Percentiles rank a stretch among this genome's conserved stretches.
Evolutionary conservation across 1,284 basidiomycete genomes (phyloP).

Genomic region (Cryptococcus floricola): DNA sequence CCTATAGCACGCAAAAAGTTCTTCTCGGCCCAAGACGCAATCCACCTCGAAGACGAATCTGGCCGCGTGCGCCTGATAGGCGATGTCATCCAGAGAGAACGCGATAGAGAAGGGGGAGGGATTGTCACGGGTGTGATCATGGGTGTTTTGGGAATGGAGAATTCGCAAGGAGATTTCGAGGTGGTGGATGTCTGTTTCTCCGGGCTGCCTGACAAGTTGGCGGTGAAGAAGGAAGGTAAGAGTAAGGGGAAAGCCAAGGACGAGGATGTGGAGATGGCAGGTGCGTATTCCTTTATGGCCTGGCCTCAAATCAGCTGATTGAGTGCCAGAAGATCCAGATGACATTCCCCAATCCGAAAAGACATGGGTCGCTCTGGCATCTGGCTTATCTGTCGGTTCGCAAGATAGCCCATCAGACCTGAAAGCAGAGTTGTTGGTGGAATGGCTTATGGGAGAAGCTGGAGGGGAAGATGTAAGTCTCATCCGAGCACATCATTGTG

Average conservation of each 20-base stretch:
- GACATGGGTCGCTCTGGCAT: constrained; percentile 76
- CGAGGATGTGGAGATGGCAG: constrained; percentile 24
- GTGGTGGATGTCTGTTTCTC: constrained; percentile 84
- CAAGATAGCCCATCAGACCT: constrained; percentile 61
- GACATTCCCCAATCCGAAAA: constrained; percentile 18
- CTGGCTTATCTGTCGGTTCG: constrained; percentile 69
- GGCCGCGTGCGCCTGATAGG: constrained; percentile 87
- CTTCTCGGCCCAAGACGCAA: constrained; percentile 68
- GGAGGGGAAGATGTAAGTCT: constrained; percentile 59
- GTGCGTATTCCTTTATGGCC: constrained; percentile 3
- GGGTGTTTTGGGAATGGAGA: constrained; percentile 86
- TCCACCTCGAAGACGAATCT: constrained; percentile 93
- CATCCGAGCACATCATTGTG: background rate
- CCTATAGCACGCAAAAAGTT: constrained; percentile 72
- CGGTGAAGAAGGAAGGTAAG: constrained; percentile 26
- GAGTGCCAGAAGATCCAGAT: background rate
- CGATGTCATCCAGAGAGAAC: constrained; percentile 50
- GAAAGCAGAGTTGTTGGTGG: constrained; percentile 72
- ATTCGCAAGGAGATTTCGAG: constrained; percentile 83
- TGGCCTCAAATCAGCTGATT: background rate
- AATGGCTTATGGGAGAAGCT: constrained; percentile 81
- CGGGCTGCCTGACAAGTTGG: constrained; percentile 66
- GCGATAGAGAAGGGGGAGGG: constrained; percentile 53
- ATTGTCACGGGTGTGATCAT: constrained; percentile 89
- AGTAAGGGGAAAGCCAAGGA: constrained; percentile 49